Percentiles rank a stretch among this genome's conserved stretches.
These are phyloP conservation scores for Luvunga scandens DNA, from an alignment of 345 rosid species.

Conservation along the genomic window DNA sequence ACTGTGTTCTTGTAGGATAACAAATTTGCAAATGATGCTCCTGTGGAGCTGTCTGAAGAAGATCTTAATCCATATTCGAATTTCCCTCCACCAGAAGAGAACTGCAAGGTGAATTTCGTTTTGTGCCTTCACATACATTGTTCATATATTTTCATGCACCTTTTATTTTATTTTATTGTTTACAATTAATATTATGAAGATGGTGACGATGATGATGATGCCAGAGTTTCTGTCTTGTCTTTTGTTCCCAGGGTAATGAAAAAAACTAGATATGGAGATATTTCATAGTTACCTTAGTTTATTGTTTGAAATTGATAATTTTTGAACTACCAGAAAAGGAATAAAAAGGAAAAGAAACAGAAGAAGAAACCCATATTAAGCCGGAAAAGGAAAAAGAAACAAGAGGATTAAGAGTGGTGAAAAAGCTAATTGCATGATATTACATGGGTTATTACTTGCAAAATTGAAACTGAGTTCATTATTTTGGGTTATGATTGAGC, in stretches of 20 bases:
- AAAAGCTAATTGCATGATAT: background rate
- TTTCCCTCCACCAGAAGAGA: conserved; percentile 86
- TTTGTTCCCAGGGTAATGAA: background rate
- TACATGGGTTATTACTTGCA: background rate
- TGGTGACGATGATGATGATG: background rate
- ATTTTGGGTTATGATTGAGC: background rate
- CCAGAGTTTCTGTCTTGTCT: background rate
- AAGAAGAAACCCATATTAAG: background rate
- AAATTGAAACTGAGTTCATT: too few species aligned
- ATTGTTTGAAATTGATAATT: background rate
- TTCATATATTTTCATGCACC: conserved; percentile 1
- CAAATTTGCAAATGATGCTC: conserved; percentile 43
- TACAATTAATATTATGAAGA: background rate
- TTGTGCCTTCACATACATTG: background rate
- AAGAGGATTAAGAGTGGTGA: background rate
- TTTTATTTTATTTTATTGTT: background rate
- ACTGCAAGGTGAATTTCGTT: conserved; percentile 56
- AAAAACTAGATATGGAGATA: background rate
- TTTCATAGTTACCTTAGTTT: background rate
- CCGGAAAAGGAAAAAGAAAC: background rate
- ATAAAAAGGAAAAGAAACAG: background rate
- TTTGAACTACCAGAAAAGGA: background rate
- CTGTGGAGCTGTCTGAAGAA: conserved; percentile 71
- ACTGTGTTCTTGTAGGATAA: conserved; percentile 47
- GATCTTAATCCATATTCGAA: conserved; percentile 79